Evolutionary conservation across 164 flowering plant genomes (phyloP).

Genomic region (Aristolochia fimbriata): DNA sequence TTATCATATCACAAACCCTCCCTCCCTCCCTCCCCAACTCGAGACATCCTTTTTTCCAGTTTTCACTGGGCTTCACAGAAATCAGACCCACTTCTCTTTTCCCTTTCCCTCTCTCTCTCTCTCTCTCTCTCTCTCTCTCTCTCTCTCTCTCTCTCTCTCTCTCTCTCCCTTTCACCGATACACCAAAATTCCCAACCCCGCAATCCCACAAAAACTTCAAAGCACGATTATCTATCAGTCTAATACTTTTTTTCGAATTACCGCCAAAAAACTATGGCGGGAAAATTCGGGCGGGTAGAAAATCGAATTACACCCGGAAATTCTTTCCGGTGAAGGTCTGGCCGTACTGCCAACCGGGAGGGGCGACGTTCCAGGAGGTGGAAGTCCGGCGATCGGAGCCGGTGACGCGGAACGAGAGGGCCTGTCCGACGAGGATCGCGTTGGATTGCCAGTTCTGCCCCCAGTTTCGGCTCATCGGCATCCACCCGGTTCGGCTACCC

Average conservation of each 20-base stretch:
- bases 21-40: neutral
- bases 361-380: constrained; percentile 60
- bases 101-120: neutral
- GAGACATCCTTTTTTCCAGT: too few species aligned
- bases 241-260: neutral
- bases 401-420: constrained; percentile 64
- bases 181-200: too few species aligned
- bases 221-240: too few species aligned
- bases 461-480: constrained; percentile 70
- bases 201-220: too few species aligned
- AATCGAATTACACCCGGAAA: constrained; percentile 39
- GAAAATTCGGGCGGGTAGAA: neutral
- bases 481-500: constrained; percentile 59
- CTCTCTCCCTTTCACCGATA: neutral
- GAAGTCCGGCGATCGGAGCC: constrained; percentile 60
- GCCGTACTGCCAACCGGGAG: constrained; percentile 71
- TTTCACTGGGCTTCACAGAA: too few species aligned
- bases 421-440: constrained; percentile 47
- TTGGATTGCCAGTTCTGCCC: constrained; percentile 84
- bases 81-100: neutral
- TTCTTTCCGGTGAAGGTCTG: constrained; percentile 70
- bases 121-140: neutral
- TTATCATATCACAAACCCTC: neutral
- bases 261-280: constrained; percentile 13
- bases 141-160: neutral